Base-by-base conservation (phyloP, 352 stramenopile species). In the Pythium volutum region DNA sequence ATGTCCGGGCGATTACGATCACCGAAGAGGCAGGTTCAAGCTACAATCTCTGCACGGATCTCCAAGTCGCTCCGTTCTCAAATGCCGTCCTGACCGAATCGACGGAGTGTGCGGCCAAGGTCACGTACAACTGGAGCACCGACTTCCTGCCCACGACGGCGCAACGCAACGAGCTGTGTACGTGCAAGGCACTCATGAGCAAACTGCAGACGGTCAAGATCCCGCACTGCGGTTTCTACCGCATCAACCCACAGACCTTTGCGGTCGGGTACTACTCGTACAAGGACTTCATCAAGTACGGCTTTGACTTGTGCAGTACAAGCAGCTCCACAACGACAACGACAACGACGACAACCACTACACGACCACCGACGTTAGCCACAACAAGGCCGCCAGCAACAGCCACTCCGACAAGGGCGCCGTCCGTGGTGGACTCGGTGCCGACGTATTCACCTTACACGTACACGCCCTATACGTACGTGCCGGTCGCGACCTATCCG, bases 401-500 rank as follows among this genome's bases (percentile, higher is more conserved):
- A 14, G 4, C 46, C 5, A 39, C 46, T 2, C 46, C 46, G 0
- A 31, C 26, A 10, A 29, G 5, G 45, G 25, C 27, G 6, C 46
- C 46, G 26, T 36, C 26, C 20, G 16, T 10, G 9, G 29, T 15
- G 16, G 15, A 57, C 33, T 43, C 49, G 3, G 18, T 18, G 4
- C 33, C 38, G n/a, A 57, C 50, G 2, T 57, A 47, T 38, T 20
- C 49, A 11, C 49, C 49, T 0, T 22, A 33, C n/a, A 55, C 49
- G 16, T 55, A 45, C 49, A 23, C 50, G 33, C 34, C 34, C 50
- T 43, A 43, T 9, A 57, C 50, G 14, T 47, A 47, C 15, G 31
- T 11, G 31, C 31, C 31, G 3, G 31, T 36, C 4, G 31, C 31
- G 8, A 36, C 31, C 31, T 36, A 36, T 1, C 8, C 31, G 7